Evolutionary conservation across 495 filamentous ascomycete genomes (phyloP), one percentile per base, ranked within the genome.

Genomic region (Chaetomium fimeti): DNA sequence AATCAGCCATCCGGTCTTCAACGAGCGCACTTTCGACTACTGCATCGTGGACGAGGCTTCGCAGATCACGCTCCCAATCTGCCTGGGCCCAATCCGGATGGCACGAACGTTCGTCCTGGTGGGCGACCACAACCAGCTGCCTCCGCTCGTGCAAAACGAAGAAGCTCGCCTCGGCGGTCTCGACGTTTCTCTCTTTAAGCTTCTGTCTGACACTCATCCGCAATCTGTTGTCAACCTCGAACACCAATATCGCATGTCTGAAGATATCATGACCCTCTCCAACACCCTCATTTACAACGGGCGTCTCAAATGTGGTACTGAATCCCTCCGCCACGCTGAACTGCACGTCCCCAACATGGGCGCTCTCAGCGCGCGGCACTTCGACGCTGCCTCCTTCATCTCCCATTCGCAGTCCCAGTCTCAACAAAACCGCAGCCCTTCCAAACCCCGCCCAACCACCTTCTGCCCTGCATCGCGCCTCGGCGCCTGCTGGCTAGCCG

Each of bases 11-110:
- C 83, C 85, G 20, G 79, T 98, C 47, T 98, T 98, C 79, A 88
- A 82, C 62, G 88, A 92, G 65, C 89, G 94, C 11, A 87, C 88
- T 9, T 98, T 98, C 65, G 94, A 98, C 76, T 97, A 97, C 73
- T 98, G 94, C 68, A 97, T 98, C 66, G 92, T 98, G 2, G 94
- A 98, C 69, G 94, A 98, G 75, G 94, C 94, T 0, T 97, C 92
- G 9, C 94, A 98, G 71, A 97, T 98, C 76, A 98, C 94, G 3
- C 81, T 98, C 25, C 94, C 94, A 0, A 91, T 95, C 20, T 97
- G 94, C 67, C 76, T 98, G 3, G 94, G 94, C 0, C 94, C 94
- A 0, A 94, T 98, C 66, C 87, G 93, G 28, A 91, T 96, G 84
- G 91, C 94, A 18, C 85, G 84, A n/a, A 95, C 87, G 1, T 98